These are phyloP conservation scores for Eucommia ulmoides DNA, from an alignment of 257 asterid genomes.

Conservation along the genomic window DNA sequence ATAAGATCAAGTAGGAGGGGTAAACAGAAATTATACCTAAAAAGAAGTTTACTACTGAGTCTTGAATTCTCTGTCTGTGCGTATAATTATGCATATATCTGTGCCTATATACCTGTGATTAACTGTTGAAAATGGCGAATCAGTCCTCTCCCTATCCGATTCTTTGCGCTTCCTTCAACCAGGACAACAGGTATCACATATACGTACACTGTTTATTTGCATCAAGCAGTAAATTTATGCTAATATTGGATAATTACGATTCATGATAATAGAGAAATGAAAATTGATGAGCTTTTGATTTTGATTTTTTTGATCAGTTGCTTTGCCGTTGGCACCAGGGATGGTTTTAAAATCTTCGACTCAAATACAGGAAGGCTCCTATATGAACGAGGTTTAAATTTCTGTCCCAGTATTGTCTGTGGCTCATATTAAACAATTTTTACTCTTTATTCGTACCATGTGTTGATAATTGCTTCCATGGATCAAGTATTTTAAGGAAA, in stretches of 20 bases:
- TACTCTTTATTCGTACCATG: too few relatives aligned
- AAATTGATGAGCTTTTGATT: background rate
- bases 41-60: too few relatives aligned
- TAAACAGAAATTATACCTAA: too few relatives aligned
- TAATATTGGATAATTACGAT: background rate
- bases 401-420: too few relatives aligned
- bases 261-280: background rate
- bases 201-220: background rate
- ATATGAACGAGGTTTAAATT: conserved; percentile 69
- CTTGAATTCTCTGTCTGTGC: too few relatives aligned
- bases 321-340: conserved; percentile 72
- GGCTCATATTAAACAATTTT: too few relatives aligned
- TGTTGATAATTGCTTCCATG: too few relatives aligned
- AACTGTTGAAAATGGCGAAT: conserved; percentile 32
- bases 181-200: conserved; percentile 53
- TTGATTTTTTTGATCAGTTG: conserved; percentile 50
- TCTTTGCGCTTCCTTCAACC: conserved; percentile 81
- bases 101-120: too few relatives aligned
- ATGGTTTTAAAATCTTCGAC: conserved; percentile 67
- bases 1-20: too few relatives aligned
- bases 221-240: background rate
- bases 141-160: conserved; percentile 43
- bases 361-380: conserved; percentile 68
- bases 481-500: too few relatives aligned
- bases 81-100: too few relatives aligned